phyloP scores from a whole-genome alignment of 176 grass and related monocot genomes.

The Oryza punctata region DNA sequence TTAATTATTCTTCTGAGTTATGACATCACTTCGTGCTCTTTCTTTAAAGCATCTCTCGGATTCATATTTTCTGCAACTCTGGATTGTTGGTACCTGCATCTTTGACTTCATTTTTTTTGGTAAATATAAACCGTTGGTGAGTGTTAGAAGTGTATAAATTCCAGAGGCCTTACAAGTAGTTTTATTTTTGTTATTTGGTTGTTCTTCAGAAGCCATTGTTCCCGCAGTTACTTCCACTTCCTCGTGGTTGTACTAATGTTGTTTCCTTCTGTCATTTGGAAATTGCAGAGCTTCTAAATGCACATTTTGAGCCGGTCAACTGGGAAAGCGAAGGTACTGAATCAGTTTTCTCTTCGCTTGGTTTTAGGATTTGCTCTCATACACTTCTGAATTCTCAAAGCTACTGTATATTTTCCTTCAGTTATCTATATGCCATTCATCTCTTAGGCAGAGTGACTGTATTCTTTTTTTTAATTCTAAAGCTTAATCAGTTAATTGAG shows the following conservation, averaged over 20 bases:
- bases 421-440: slow-evolving; percentile 12
- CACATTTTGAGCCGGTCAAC: slow-evolving; percentile 66
- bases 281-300: slow-evolving; percentile 75
- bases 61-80: not conserved
- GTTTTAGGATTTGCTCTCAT: slow-evolving; percentile 28
- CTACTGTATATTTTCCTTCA: slow-evolving; percentile 18
- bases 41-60: slow-evolving; percentile 4
- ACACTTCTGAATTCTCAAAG: slow-evolving; percentile 33
- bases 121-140: slow-evolving; percentile 13
- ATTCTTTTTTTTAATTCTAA: slow-evolving; percentile 11
- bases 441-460: not conserved
- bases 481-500: slow-evolving; percentile 27
- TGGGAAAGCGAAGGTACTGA: slow-evolving; percentile 82
- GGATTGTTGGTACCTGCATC: not conserved
- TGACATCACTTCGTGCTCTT: slow-evolving; percentile 6
- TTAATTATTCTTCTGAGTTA: slow-evolving; percentile 13
- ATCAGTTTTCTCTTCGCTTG: slow-evolving; percentile 35
- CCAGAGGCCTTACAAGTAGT: not conserved
- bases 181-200: slow-evolving; percentile 34
- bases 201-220: slow-evolving; percentile 24
- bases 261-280: slow-evolving; percentile 38
- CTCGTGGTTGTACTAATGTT: slow-evolving; percentile 39
- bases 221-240: not conserved
- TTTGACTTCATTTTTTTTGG: not conserved
- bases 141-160: slow-evolving; percentile 28